Evolutionary conservation across 2,329 filamentous ascomycete genomes (phyloP), one percentile per base, ranked within the genome.

Genomic region (Fonsecaea monophora): DNA sequence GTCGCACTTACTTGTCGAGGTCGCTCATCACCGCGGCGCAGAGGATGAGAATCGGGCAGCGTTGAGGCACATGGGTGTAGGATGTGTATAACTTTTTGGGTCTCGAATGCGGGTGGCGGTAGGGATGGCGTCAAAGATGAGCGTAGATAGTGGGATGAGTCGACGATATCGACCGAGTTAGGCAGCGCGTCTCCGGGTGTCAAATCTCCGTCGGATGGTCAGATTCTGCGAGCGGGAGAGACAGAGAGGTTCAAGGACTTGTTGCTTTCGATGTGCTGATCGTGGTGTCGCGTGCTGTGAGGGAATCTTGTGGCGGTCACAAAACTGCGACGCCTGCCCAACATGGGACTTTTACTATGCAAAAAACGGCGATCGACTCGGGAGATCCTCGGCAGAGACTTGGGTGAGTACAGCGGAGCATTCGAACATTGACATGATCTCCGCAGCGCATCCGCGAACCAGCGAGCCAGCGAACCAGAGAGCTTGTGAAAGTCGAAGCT

Each of bases 1-100:
- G 57, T 30, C 45, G 13, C 25, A 42, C 83, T 73, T 85, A 96
- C 94, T 88, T 91, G 83, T 98, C 95, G 75, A 98, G 87, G 80
- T 98, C 93, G 81, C 94, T 97, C 91, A 97, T 97, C 63, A 48
- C 59, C 48, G 74, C 82, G 77, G 71, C 60, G 64, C 66, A 66
- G 60, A 70, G 34, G 65, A 56, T 59, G 61, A 60, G 61, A 48
- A 18, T 21, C 30, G 57, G 38, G 57, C 56, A 62, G 62, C 56
- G 68, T 57, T 68, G 60, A 37, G 21, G 58, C 30, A 18, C 62
- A 69, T 67, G 64, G 21, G 62, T 45, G 64, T 56, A 34, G 40
- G 54, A 25, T 35, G 54, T 18, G 55, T 25, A 25, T 38, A 30
- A 21, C 34, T 50, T 12, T n/a, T 25, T 53, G 30, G 15, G 37